Evolutionary conservation across 805 yeast genomes (phyloP), one percentile per base, ranked within the genome.

Genomic region (Suhomyces emberorum): DNA sequence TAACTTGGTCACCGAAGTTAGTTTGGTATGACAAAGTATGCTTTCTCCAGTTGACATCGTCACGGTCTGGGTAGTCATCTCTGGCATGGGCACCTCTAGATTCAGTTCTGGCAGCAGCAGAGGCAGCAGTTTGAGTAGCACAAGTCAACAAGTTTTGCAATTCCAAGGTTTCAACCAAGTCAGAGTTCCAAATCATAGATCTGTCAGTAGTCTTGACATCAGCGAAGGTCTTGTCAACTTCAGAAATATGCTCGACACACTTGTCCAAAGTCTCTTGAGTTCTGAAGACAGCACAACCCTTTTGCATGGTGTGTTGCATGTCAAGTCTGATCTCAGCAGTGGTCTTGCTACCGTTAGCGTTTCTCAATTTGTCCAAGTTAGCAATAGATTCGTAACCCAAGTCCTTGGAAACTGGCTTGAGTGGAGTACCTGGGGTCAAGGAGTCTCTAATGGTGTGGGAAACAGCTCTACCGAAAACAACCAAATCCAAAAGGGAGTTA

Each of bases 61-160:
- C 96, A 79, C 98, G 88, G 46, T 79, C 81, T 57, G 95, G 97
- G 72, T 68, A 89, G 66, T 91, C 98, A 69, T 91, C 98, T 75
- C 98, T 84, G 41, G 98, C 97, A 61, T 91, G 98, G 33, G 98
- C 98, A 72, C 98, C 98, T 75, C 98, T 87, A 25, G 97, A 88
- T 72, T 91, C 98, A 57, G 75, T 82, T 76, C 98, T 87, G 39
- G 88, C 95, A 45, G 93, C 88, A 35, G 98, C 98, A 45, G 95
- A 78, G 48, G 70, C 72, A 22, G 98, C 98, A 35, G 97, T 89
- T 75, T 93, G 98, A 47, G 83, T 80, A 44, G 98, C 98, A 75
- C 97, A 88, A 34, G 98, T 89, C 63, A 91, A 76, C 75, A 91
- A 77, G 81, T 91, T 91, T 69, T 89, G 96, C 62, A 91, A 76